Base-by-base conservation (phyloP, 257 asterid genomes). In the Petrea volubilis region DNA sequence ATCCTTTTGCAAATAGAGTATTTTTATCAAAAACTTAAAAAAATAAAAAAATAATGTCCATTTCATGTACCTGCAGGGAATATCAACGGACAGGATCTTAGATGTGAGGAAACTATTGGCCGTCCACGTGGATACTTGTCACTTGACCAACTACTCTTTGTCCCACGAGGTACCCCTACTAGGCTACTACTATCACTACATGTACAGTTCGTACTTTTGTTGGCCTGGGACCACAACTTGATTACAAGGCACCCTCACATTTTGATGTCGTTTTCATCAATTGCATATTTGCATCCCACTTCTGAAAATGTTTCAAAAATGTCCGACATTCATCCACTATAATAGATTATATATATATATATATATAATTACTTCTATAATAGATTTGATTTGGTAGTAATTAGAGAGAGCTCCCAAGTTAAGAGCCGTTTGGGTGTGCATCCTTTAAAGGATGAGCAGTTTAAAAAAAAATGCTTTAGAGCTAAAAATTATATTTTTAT, bases 41-140 rank as follows among this genome's bases (percentile, higher is more conserved):
- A 33, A 7, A 33, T 7, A 33, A 33, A 41, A 5, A 27, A 28
- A 25, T 41, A 29, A 34, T 20, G 50, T 51, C 49, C 18, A 50
- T 50, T 21, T 51, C 4, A 47, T 17, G 23, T 23, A 14, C 31
- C 18, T 56, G 76, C 70, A 83, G 88, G 88, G 85, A 72, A 83
- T 83, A 69, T 83, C 88, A 5, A 83, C 88, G 65, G 88, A 83
- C 68, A 83, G 60, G 77, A 80, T 83, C 47, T 75, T 83, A 69
- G 88, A 83, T 41, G 85, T 83, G 74, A 78, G 79, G 69, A 83
- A 80, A 58, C 85, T 83, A 43, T 57, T 83, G 78, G 78, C 88
- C 18, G 85, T 80, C 57, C 80, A 83, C 3, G 78, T 83, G 1
- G 85, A 80, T 60, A 83, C 88, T 33, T 83, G 88, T 60, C 85